Base-by-base conservation (phyloP, 2,329 filamentous ascomycete species). In the Aspergillus quadrilineatus region DNA sequence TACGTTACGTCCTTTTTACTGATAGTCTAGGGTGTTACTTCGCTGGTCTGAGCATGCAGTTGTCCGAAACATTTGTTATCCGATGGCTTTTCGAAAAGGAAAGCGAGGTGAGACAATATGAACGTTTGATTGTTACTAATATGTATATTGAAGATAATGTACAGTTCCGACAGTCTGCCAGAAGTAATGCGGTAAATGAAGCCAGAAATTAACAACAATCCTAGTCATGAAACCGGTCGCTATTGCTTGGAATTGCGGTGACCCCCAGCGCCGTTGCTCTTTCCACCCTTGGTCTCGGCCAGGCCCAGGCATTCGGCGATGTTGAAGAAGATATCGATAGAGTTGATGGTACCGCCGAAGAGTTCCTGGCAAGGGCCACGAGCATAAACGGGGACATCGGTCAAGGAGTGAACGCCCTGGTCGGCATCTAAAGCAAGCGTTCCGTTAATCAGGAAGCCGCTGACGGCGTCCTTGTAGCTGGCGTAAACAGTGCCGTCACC, bases 341-440 rank as follows among this genome's bases (percentile, higher is more conserved):
- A 74, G 57, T 70, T 73, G 55, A 70, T 74, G 4, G 74, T 71
- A 41, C 73, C 73, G 4, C 86, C 84, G 69, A 94, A 94, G 12
- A 82, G 75, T 65, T 90, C 86, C 72, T 91, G 87, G 76, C 90
- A 93, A 5, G 90, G 90, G 0, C 90, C 90, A 77, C 83, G 82
- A 1, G 89, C 88, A 66, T 89, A 93, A 17, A 94, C 87, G 1
- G 89, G 86, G 32, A 92, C 89, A 65, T 92, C 89, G 1, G 89
- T 92, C 60, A 92, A 77, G 26, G 85, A 89, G 77, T 92, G 89
- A 15, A 91, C 89, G 49, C 89, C 90, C 75, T 88, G 82, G 41
- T 79, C 70, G 65, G 88, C 82, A 53, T 72, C 74, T 2, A 85
- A 81, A 0, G 86, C 82, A 15, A 94, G 73, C 0, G 89, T 92